Evolutionary conservation across 2,329 filamentous ascomycete species (phyloP), one percentile per base, ranked within the genome.

Genomic region (Exophiala viscosa): DNA sequence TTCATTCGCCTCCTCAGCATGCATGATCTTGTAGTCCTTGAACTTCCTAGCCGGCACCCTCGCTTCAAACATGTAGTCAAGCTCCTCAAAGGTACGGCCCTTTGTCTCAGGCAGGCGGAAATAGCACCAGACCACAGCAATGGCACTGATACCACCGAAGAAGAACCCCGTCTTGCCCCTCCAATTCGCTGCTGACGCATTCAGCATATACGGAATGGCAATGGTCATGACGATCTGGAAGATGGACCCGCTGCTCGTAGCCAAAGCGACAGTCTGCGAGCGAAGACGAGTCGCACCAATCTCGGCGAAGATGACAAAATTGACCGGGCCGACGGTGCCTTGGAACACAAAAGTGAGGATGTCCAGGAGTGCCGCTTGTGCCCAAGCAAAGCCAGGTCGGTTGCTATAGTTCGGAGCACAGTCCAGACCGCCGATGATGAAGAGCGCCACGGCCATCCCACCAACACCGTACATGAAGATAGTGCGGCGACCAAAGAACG

Each of bases 81-180:
- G 69, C 73, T 63, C 63, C 28, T 62, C 57, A 34, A 60, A 62
- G 0, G 64, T 64, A 11, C 64, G 50, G 2, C 63, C 63, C 31
- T 50, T 50, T 2, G 60, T 62, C 45, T 66, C 64, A 5, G 64
- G 64, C 5, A 66, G 43, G 5, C 60, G 50, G 40, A 65, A 63
- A 41, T 41, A 54, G 2, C 72, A 72, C 58, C 62, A 59, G 4
- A 74, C 42, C 64, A 66, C 72, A 59, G 71, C 74, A 8, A 76
- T 65, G 3, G 64, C 20, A 3, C 70, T 71, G 4, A 74, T 76
- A 1, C 85, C 87, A 11, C 82, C 85, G 86, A 89, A 90, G 75
- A 93, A 68, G 50, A 73, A 72, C 0, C 62, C 64, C 1, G 58
- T 57, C 48, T 67, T 68, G 13, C 70, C 64, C 57, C 62, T 65